Base-by-base conservation (phyloP, 225 moss, liverwort and hornwort species). In the Physcomitrellopsis africana region DNA sequence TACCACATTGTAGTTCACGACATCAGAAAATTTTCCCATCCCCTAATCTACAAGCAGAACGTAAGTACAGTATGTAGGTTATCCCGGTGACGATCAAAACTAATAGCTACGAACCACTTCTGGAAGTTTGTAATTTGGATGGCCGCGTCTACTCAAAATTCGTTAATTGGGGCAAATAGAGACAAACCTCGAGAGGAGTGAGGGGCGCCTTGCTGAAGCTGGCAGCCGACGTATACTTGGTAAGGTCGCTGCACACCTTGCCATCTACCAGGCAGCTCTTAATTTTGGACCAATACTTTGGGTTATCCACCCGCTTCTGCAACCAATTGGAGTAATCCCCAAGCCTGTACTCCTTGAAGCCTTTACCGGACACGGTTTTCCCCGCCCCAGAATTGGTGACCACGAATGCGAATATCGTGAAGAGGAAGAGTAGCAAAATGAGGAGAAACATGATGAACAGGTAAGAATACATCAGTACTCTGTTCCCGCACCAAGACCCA, bases 361-460 rank as follows among this genome's bases (percentile, higher is more conserved):
- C 96, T 81, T 92, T 94, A 1, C 89, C 90, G 4, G 94, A 94
- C 18, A 97, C 76, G 2, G 88, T 83, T 41, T 82, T 62, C 5
- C 94, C 94, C 8, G 96, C 94, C 2, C 96, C 96, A n/a, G 92
- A 80, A 76, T 97, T 97, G 26, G 96, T 97, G 56, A 97, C 92
- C 37, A 87, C 91, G 49, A 97, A 94, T 10, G 96, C 96, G 51
- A 97, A 94, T 68, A 97, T 87, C 12, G 96, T 97, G 90, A 97
- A 97, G 18, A 67, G 51, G 69, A 97, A 69, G 51, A 97, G 86
- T 32, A 92, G 75, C 72, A 97, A 29, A 24, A 97, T 97, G 78
- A 97, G 89, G 42, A 94, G 74, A 63, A 94, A 97, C 92, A 91
- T 94, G 51, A 91, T 63, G 42, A 76, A 81, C 51, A 96, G 82